phyloP scores from a whole-genome alignment of 345 rosid genomes.

The Erysimum cheiranthoides region DNA sequence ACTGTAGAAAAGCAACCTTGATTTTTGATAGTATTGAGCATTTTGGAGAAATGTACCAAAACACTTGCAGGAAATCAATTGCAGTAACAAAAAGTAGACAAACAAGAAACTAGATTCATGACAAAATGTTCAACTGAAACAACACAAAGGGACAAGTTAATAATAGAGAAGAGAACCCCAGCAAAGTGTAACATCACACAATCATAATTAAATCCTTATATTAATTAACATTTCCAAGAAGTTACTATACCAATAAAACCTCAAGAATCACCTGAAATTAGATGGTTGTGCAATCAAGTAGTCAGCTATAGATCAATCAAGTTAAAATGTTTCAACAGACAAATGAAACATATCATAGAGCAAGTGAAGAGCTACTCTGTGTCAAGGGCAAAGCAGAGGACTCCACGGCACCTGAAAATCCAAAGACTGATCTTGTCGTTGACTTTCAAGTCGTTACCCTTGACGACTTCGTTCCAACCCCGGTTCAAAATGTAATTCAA shows the following conservation, averaged over 20 bases:
- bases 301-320: neutral
- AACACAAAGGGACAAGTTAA: neutral
- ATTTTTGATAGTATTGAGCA: no score
- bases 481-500: neutral
- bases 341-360: no score
- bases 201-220: neutral
- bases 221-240: neutral
- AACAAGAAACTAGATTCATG: no score
- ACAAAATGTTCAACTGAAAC: no score
- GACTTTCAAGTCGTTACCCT: neutral
- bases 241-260: neutral
- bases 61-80: no score
- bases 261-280: neutral
- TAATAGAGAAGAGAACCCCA: neutral
- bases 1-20: no score
- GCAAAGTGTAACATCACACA: no score
- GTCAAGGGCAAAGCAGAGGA: neutral
- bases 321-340: neutral
- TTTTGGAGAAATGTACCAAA: no score
- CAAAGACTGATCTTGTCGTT: neutral
- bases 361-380: neutral
- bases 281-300: no score
- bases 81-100: no score
- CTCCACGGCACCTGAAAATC: slow-evolving; percentile 4
- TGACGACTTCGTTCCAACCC: slow-evolving; percentile 4